Percentiles rank a stretch among this genome's conserved stretches.
Evolutionary conservation across 1,284 basidiomycete species (phyloP).

Genomic region (Sporisorium reilianum): DNA sequence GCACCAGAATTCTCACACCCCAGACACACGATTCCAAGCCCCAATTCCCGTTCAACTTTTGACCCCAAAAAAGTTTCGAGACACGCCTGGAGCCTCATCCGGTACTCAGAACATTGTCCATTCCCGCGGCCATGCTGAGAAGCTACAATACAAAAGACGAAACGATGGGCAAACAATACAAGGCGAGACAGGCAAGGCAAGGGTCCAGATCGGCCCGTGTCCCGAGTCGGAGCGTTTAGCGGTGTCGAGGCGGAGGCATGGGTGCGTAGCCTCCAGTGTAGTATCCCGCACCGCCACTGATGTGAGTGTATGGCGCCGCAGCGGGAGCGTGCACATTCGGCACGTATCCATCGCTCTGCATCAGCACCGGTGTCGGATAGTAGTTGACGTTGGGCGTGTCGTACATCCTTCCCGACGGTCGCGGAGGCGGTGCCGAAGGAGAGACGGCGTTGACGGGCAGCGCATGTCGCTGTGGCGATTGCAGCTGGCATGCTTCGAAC

Average conservation of each 20-base stretch:
- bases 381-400: constrained; percentile 44
- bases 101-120: background rate
- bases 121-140: background rate
- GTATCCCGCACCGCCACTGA: background rate
- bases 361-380: constrained; percentile 31
- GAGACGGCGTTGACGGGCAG: constrained; percentile 19
- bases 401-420: constrained; percentile 37
- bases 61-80: background rate
- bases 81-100: background rate
- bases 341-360: constrained; percentile 10
- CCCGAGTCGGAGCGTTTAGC: background rate
- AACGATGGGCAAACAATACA: background rate
- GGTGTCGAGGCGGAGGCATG: constrained; percentile 11
- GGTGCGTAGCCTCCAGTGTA: constrained; percentile 9
- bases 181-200: too few species aligned
- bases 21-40: background rate
- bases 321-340: background rate
- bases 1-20: background rate
- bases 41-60: background rate
- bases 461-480: constrained; percentile 24
- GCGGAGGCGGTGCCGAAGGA: constrained; percentile 9
- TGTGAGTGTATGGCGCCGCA: background rate
- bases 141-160: background rate
- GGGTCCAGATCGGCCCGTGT: too few species aligned
- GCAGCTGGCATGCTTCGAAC: constrained; percentile 25